phyloP scores from a whole-genome alignment of 176 grass and related monocot genomes.

The Carex pumila region DNA sequence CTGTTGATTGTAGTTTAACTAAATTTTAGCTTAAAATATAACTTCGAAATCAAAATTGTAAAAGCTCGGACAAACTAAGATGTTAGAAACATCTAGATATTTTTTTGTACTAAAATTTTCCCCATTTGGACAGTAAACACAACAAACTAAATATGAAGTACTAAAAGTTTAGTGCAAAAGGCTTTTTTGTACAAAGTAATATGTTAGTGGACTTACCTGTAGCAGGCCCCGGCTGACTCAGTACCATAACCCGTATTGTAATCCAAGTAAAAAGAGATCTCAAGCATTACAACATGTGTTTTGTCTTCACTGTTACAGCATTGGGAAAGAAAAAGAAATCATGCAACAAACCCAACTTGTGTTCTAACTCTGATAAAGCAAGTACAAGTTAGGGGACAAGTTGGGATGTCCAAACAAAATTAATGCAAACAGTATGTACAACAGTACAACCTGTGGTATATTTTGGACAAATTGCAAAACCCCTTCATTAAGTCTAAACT shows the following conservation, averaged over 20 bases:
- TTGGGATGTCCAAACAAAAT: not conserved
- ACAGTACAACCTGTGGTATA: not conserved
- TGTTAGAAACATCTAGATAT: not conserved
- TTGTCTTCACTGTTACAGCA: not conserved
- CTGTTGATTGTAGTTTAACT: not conserved
- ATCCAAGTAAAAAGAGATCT: not conserved
- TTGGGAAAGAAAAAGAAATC: not conserved
- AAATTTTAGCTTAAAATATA: not conserved
- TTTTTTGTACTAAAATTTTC: not conserved
- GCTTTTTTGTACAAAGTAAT: not conserved
- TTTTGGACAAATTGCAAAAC: not conserved
- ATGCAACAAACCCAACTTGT: constrained; percentile 10
- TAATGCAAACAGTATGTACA: not conserved
- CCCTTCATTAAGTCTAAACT: not conserved
- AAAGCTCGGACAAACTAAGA: not conserved
- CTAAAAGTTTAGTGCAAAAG: not conserved
- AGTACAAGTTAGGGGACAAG: constrained; percentile 10
- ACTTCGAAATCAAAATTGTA: not conserved
- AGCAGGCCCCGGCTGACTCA: not conserved
- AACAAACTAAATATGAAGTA: not conserved
- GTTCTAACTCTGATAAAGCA: not conserved
- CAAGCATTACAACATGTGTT: not conserved
- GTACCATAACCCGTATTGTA: not conserved
- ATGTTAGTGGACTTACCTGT: not conserved
- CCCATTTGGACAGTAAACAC: not conserved